Evolutionary conservation across 2,329 filamentous ascomycete genomes (phyloP), one percentile per base, ranked within the genome.

Genomic region (Colletotrichum sp.): DNA sequence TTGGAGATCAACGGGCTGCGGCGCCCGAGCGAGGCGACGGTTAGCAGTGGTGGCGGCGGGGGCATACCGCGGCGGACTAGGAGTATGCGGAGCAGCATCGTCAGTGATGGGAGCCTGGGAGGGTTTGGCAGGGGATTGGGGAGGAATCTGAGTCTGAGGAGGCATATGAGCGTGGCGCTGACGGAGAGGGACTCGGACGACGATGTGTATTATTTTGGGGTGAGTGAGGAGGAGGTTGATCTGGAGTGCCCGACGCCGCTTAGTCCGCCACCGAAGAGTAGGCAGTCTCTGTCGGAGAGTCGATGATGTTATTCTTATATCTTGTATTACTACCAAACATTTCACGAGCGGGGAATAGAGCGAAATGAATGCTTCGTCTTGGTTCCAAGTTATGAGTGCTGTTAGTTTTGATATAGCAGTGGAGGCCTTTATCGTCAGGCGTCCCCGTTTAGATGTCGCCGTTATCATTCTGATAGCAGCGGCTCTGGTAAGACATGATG

Each of bases 121-220:
- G 36, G 30, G 5, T 7, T 44, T 7, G 57, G 25, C 16, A 49
- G 57, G 8, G 36, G 52, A 2, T 16, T 76, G 34, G 34, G 34
- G n/a, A 44, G 49, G 13, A 49, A 74, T 19, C 4, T 69, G 44
- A 74, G 70, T 22, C 19, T 36, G 4, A 27, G 69, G 57, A 69
- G 74, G 25, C 64, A 72, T 9, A 64, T 69, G 49, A 76, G 74
- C 49, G 34, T 74, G 1, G 59, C 74, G 22, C 19, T 76, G 64
- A 76, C 74, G 3, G 74, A 76, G 25, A 69, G 74, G 15, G 74
- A 76, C 11, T 76, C 74, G 22, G 74, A 76, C n/a, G 74, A 76
- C 11, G 74, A 76, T 32, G 32, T 61, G 11, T 74, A 55, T 16
- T 76, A 69, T 30, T 76, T 76, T 19, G 74, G 74, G 3, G 59